Percentiles rank a stretch among this genome's conserved stretches.
Evolutionary conservation across 2,329 filamentous ascomycete species (phyloP).

Genomic region (Trichoderma harzianum): DNA sequence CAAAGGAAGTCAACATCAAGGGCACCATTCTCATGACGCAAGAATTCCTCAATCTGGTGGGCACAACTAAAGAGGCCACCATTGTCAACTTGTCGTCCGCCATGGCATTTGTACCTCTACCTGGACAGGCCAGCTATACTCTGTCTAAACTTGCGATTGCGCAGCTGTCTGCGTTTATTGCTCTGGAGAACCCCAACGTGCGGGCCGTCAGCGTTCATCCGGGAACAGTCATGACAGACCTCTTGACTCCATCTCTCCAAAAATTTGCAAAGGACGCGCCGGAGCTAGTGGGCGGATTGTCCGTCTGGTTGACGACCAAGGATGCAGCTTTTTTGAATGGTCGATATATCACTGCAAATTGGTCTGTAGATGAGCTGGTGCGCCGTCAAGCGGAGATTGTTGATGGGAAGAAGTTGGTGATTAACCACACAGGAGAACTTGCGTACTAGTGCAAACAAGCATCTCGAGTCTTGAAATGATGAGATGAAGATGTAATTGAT

Average conservation of each 20-base stretch:
- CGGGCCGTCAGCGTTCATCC: conserved; percentile 2
- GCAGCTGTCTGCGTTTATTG: neutral
- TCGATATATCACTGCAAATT: neutral
- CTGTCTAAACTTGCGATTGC: conserved; percentile 8
- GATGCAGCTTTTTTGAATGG: conserved; percentile 3
- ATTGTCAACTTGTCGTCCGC: conserved; percentile 1
- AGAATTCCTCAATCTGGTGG: neutral
- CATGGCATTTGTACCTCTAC: neutral
- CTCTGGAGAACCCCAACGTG: neutral
- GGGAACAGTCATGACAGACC: conserved; percentile 1
- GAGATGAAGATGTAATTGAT: neutral
- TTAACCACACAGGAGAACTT: neutral
- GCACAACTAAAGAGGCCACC: neutral
- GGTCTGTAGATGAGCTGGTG: conserved; percentile 14
- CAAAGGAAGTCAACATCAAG: conserved; percentile 8
- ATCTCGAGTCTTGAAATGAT: neutral
- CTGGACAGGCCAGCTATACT: neutral
- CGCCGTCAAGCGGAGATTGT: neutral
- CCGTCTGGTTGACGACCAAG: neutral
- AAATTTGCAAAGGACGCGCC: neutral
- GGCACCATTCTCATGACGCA: neutral
- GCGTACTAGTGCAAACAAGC: neutral
- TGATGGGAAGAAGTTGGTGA: neutral
- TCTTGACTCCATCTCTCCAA: neutral
- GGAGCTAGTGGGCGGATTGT: neutral